Percentiles rank a stretch among this genome's conserved stretches.
phyloP scores from a whole-genome alignment of 2,329 filamentous ascomycete genomes.

The Ophiostoma piceae region DNA sequence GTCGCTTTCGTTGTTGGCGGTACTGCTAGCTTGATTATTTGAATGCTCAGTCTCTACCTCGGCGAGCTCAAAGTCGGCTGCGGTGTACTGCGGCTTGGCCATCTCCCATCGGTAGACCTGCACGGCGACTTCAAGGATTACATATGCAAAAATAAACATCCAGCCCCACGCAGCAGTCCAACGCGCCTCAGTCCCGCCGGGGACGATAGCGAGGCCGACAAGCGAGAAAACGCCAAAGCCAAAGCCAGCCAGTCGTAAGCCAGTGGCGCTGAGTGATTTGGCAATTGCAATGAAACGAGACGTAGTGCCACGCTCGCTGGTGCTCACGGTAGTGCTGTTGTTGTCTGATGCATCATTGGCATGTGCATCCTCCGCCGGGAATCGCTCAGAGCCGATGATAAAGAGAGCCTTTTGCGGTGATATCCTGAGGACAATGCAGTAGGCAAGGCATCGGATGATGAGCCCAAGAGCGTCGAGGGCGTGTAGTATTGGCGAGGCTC shows the following conservation, averaged over 20 bases:
- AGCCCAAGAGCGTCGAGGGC: slow-evolving; percentile 19
- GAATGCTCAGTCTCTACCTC: background rate
- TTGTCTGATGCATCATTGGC: background rate
- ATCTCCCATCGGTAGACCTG: slow-evolving; percentile 7
- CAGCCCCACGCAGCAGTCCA: slow-evolving; percentile 22
- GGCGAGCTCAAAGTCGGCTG: slow-evolving; percentile 22
- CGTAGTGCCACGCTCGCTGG: background rate
- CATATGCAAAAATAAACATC: slow-evolving; percentile 18
- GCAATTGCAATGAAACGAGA: background rate
- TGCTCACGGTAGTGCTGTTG: background rate
- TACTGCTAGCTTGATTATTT: background rate
- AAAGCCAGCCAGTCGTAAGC: background rate
- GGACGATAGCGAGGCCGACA: slow-evolving; percentile 7
- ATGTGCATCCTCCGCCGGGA: background rate
- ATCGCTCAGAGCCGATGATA: slow-evolving; percentile 12
- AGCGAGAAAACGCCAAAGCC: slow-evolving; percentile 4
- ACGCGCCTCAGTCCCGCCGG: slow-evolving; percentile 14
- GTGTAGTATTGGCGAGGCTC: slow-evolving; percentile 20
- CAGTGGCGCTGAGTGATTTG: background rate
- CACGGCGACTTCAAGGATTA: slow-evolving; percentile 1
- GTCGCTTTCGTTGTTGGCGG: background rate
- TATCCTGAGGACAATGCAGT: slow-evolving; percentile 13
- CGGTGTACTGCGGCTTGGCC: slow-evolving; percentile 13
- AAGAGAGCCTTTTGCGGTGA: slow-evolving; percentile 14
- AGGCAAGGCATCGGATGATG: slow-evolving; percentile 13